Percentiles rank a stretch among this genome's conserved stretches.
Evolutionary conservation across 257 asterid species (phyloP).

Genomic region (Solanum chilense): DNA sequence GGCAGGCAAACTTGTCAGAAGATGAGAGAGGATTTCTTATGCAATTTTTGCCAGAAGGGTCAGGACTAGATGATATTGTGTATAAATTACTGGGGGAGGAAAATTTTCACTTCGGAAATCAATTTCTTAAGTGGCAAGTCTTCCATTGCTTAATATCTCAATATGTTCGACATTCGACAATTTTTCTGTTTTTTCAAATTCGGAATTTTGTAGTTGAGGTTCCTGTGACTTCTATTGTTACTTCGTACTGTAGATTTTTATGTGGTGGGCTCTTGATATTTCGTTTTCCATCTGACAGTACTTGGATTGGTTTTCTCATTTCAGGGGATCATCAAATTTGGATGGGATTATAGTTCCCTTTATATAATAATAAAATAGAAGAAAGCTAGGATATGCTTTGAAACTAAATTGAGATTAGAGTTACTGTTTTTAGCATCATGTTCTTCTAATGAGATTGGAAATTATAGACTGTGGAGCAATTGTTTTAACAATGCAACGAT

Average conservation of each 20-base stretch:
- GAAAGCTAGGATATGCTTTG: not conserved
- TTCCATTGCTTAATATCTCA: slow-evolving; percentile 1
- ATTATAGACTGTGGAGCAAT: not conserved
- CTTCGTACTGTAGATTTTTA: not conserved
- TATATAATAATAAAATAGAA: not conserved
- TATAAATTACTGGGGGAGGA: slow-evolving; percentile 65
- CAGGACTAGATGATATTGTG: slow-evolving; percentile 41
- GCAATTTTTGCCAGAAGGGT: slow-evolving; percentile 57
- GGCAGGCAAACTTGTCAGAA: slow-evolving; percentile 66
- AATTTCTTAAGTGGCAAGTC: slow-evolving; percentile 67
- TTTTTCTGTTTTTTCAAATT: not conserved
- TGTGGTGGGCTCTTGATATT: not conserved
- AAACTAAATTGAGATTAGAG: not conserved
- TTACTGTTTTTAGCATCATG: not conserved
- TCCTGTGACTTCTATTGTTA: not conserved
- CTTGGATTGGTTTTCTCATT: not conserved
- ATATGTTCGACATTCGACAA: not conserved
- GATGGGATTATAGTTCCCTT: not conserved
- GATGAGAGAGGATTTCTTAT: slow-evolving; percentile 51
- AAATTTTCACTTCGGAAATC: slow-evolving; percentile 79
- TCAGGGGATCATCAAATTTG: not conserved
- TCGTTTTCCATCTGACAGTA: not conserved
- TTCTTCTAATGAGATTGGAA: not conserved
- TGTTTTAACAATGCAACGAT: not conserved
- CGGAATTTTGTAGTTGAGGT: not conserved